A percentile compares a stretch with the other conserved stretches of the same genome.
These are phyloP conservation scores for Lactifluus subvellereus DNA, from an alignment of 768 basidiomycete species.

Conservation along the genomic window DNA sequence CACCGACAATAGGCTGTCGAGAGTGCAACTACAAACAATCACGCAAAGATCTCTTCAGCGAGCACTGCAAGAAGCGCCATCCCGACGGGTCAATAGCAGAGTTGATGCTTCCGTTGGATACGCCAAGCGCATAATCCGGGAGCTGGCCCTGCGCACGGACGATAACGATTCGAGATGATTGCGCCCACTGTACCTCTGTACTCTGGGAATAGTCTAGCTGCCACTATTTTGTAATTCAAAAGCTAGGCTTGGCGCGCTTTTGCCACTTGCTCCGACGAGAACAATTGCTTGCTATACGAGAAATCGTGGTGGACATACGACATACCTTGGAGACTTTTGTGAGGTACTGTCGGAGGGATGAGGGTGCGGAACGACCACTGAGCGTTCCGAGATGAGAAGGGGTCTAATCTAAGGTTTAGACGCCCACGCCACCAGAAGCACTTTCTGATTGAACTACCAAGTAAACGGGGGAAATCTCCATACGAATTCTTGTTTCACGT, in stretches of 20 bases:
- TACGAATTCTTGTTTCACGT: not conserved
- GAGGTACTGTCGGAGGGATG: not conserved
- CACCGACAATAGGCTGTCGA: constrained; percentile 16
- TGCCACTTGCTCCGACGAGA: not conserved
- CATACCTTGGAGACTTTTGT: not conserved
- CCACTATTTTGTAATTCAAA: not conserved
- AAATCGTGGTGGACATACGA: not conserved
- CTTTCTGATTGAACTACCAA: constrained; percentile 12
- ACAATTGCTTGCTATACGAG: not conserved
- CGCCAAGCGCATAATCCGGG: not conserved
- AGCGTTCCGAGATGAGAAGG: not conserved
- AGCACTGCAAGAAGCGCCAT: constrained; percentile 21
- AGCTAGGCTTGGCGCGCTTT: not conserved
- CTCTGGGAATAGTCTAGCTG: not conserved
- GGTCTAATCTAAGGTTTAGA: not conserved
- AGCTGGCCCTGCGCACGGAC: too few species aligned
- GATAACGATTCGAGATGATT: not conserved
- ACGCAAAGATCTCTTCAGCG: constrained; percentile 17
- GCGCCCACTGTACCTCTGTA: not conserved
- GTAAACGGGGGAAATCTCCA: not conserved
- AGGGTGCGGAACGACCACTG: not conserved
- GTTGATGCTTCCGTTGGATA: not conserved
- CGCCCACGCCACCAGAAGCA: not conserved
- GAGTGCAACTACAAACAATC: constrained; percentile 19
- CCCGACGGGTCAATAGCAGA: not conserved